phyloP scores from a whole-genome alignment of 805 yeast genomes.

The Yamadazyma philogaea region DNA sequence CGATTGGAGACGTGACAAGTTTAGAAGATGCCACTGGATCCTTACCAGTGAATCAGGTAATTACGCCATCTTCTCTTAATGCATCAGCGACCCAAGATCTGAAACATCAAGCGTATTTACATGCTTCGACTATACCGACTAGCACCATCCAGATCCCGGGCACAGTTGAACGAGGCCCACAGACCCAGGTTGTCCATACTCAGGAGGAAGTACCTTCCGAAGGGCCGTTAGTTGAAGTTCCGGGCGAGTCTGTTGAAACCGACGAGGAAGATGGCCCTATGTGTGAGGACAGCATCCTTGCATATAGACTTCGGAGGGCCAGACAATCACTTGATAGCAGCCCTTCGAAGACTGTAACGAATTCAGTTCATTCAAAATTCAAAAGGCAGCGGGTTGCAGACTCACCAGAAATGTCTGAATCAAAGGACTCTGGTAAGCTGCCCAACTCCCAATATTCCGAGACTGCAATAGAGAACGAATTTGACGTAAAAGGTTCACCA shows the following conservation, averaged over 20 bases:
- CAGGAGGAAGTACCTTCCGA: slow-evolving; percentile 17
- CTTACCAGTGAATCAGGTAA: neutral
- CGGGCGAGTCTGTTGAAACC: slow-evolving; percentile 12
- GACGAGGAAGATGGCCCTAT: slow-evolving; percentile 13
- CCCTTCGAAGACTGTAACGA: slow-evolving; percentile 5
- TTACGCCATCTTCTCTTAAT: neutral
- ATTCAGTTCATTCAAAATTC: slow-evolving; percentile 1
- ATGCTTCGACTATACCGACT: neutral
- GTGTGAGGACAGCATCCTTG: slow-evolving; percentile 27
- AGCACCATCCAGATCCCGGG: slow-evolving; percentile 20
- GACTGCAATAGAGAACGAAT: neutral
- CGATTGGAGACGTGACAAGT: neutral
- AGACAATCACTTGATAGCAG: slow-evolving; percentile 3
- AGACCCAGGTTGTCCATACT: slow-evolving; percentile 31
- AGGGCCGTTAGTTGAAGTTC: slow-evolving; percentile 2
- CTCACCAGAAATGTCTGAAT: neutral
- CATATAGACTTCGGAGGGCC: slow-evolving; percentile 17
- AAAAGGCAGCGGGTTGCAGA: neutral
- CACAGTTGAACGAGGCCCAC: slow-evolving; percentile 22
- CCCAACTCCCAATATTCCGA: neutral
- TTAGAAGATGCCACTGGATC: neutral
- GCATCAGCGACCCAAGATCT: neutral
- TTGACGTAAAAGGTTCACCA: neutral
- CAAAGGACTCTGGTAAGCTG: neutral
- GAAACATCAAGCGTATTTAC: too few species aligned